Evolutionary conservation across 1,284 basidiomycete species (phyloP), one percentile per base, ranked within the genome.

Genomic region (Rhodotorula sp.): DNA sequence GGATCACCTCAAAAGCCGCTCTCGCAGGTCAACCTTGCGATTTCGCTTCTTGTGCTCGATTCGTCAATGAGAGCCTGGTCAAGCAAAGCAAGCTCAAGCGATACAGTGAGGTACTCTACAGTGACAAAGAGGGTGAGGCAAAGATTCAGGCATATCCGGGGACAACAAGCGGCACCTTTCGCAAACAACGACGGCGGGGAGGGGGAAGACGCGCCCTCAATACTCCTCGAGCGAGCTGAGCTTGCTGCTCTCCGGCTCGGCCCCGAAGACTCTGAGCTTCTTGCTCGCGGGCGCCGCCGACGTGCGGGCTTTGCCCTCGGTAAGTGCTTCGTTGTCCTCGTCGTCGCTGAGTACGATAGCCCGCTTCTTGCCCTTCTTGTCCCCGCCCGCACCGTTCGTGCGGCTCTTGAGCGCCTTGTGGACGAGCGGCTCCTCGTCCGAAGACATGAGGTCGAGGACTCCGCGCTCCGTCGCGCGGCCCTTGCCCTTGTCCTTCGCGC

Each of bases 341-440:
- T 17, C 34, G 27, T 15, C 25, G n/a, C n/a, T 44, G 9, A 44
- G 44, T 19, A 44, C n/a, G n/a, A 25, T 7, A 8, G 61, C 50
- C n/a, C 61, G 61, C 61, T 62, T 62, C 61, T 62, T 62, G 36
- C 61, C 61, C 37, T 62, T 51, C 29, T 22, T 48, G 46, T 61
- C 41, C 29, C 13, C 29, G 22, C 6, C 27, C 34, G 0, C 34
- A 34, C 46, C 36, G 12, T n/a, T 34, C 22, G 46, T 36, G 25
- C 46, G n/a, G 9, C 8, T 27, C 39, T 25, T 25, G 19, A 6
- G 17, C 29, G 17, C 34, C 51, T 32, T 29, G 50, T 37, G 17
- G n/a, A 15, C 6, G 32, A 64, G 54, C 27, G 55, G 55, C 9
- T 22, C 32, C 27, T 64, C 62, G 27, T 57, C 44, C 44, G 22